Conservation (phyloP, 179 eudicot species). For the Beta corolliflora region DNA sequence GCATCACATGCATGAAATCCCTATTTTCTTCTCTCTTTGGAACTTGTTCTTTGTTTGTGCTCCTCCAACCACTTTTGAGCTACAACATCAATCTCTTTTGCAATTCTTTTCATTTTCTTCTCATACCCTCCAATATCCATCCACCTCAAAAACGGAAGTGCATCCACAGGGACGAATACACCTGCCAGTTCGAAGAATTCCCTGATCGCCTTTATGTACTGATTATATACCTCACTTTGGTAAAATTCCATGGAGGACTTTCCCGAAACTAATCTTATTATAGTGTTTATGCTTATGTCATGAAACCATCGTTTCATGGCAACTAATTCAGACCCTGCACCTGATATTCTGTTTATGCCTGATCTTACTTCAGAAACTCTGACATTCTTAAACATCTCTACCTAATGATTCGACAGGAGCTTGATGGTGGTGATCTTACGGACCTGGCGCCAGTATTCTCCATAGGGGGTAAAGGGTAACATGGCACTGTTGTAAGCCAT, state of each 20-base stretch:
- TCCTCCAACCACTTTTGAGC: constrained; percentile 36
- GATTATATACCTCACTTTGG: constrained; percentile 9
- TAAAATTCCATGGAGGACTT: constrained; percentile 20
- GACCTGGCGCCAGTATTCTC: constrained; percentile 11
- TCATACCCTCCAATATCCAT: constrained; percentile 44
- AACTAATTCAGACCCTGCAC: background rate
- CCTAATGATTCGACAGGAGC: constrained; percentile 8
- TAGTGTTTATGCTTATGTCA: constrained; percentile 25
- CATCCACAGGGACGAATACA: constrained; percentile 29
- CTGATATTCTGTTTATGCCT: background rate
- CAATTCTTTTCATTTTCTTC: constrained; percentile 34
- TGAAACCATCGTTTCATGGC: constrained; percentile 35
- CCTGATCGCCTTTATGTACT: constrained; percentile 20
- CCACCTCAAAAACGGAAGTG: constrained; percentile 37
- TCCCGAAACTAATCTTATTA: constrained; percentile 22
- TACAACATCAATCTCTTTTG: constrained; percentile 30
- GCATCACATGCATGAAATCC: constrained; percentile 31
- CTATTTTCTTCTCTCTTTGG: constrained; percentile 2
- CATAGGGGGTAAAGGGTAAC: background rate
- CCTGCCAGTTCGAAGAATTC: constrained; percentile 34
- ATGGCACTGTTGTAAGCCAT: constrained; percentile 1
- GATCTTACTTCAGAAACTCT: constrained; percentile 6
- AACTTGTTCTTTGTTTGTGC: constrained; percentile 14
- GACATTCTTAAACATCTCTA: background rate
- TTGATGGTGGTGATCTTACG: constrained; percentile 3